Evolutionary conservation across 2,329 filamentous ascomycete species (phyloP).

Genomic region (Curvularia verruculosa): DNA sequence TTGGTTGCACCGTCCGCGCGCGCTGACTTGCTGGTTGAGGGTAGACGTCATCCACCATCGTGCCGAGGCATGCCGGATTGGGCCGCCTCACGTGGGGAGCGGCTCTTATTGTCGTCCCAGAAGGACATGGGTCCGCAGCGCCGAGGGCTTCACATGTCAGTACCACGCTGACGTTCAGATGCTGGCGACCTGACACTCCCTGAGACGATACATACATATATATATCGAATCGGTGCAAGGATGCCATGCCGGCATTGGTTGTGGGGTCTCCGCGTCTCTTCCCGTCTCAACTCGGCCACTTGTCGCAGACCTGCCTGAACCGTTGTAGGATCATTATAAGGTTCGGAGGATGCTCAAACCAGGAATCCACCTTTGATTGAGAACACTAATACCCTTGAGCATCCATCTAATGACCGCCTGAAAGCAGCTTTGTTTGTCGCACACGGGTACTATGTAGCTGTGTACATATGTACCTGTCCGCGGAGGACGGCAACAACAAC

Average conservation of each 20-base stretch:
- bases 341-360: neutral
- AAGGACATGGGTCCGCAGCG: neutral
- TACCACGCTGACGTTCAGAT: slow-evolving; percentile 22
- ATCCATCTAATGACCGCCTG: neutral
- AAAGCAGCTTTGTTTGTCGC: slow-evolving; percentile 61
- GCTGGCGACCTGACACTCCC: slow-evolving; percentile 21
- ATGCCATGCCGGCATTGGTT: neutral
- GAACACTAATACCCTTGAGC: slow-evolving; percentile 44
- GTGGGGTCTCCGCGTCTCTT: slow-evolving; percentile 17
- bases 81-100: slow-evolving; percentile 19
- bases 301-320: slow-evolving; percentile 64
- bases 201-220: neutral
- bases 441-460: slow-evolving; percentile 63
- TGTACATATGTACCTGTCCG: slow-evolving; percentile 70
- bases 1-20: slow-evolving; percentile 30
- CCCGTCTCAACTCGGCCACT: slow-evolving; percentile 5
- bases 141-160: slow-evolving; percentile 17
- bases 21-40: slow-evolving; percentile 35
- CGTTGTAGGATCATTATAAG: slow-evolving; percentile 56
- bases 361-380: slow-evolving; percentile 5
- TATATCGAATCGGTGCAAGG: neutral
- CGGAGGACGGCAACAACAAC: slow-evolving; percentile 59
- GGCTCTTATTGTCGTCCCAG: neutral
- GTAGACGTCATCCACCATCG: slow-evolving; percentile 36
- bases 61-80: slow-evolving; percentile 37